Percentiles rank a stretch among this genome's conserved stretches.
Conservation (phyloP, 805 yeast species). For the Peterozyma toletana region DNA sequence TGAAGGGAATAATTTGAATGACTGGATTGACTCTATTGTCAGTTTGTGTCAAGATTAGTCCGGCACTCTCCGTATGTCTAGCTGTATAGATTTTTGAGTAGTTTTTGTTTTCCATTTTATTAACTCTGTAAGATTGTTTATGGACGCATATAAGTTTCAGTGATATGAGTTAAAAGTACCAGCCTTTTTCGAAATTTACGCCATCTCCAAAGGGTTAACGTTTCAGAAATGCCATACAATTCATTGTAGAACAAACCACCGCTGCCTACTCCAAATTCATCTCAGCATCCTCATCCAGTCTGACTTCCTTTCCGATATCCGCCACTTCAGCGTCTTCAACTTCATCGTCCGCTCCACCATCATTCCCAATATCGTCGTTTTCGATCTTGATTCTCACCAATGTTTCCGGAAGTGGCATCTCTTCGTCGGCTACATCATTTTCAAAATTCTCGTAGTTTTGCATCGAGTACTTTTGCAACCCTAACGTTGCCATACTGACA, state of each 20-base stretch:
- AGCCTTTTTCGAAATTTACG: too few species aligned
- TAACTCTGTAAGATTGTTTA: too few species aligned
- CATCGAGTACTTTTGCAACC: constrained; percentile 35
- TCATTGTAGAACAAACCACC: too few species aligned
- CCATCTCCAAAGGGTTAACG: too few species aligned
- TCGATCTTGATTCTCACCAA: constrained; percentile 49
- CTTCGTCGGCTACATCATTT: constrained; percentile 22
- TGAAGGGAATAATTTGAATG: constrained; percentile 13
- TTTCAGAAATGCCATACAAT: too few species aligned
- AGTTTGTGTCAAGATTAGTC: constrained; percentile 5
- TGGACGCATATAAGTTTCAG: too few species aligned
- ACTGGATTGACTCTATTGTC: constrained; percentile 18
- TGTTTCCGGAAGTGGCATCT: constrained; percentile 55
- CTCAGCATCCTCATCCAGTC: not conserved
- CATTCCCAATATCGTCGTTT: constrained; percentile 24
- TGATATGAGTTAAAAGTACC: too few species aligned
- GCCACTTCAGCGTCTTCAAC: not conserved
- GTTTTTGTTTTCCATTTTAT: too few species aligned
- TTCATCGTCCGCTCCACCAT: not conserved
- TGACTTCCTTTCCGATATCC: not conserved
- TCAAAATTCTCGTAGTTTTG: constrained; percentile 30
- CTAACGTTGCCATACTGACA: constrained; percentile 51
- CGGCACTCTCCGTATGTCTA: not conserved
- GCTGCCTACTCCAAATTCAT: too few species aligned
- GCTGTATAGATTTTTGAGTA: too few species aligned